Evolutionary conservation across 768 basidiomycete species (phyloP), one percentile per base, ranked within the genome.

Genomic region (Trichaptum fuscoviolaceum): DNA sequence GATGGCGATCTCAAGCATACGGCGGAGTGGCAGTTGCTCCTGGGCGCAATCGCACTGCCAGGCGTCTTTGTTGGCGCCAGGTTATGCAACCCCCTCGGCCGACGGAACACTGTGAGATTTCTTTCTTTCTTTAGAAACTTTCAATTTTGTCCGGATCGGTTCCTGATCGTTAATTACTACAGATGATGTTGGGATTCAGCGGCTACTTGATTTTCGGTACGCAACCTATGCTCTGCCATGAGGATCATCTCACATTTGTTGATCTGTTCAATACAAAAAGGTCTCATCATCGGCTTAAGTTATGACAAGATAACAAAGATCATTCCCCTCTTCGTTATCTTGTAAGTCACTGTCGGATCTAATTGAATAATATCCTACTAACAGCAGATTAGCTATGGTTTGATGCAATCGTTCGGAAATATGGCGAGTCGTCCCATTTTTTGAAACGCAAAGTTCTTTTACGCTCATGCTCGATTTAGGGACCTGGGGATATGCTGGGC

Each of bases 361-460:
- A 68, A 59, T n/a, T 62, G 70, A 42, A 36, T n/a, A 27, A 26
- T 35, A 52, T 18, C 65, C 63, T n/a, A n/a, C 20, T 20, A 17
- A 62, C 12, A 18, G 23, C 26, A 36, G 62, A 63, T 7, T 66
- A 87, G 86, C 69, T 91, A 89, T 73, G 90, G 87, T 1, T 76
- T 89, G 64, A 88, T 91, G 88, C 86, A 89, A 70, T 88, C 85
- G 2, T 83, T 81, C 59, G 89, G 88, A n/a, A 90, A 90, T 70
- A 62, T 90, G 77, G 86, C 84, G 71, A 52, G 77, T 71, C 23
- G 18, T 36, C 57, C 36, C 42, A 24, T 24, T 30, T 52, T 24
- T 30, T 52, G 15, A 27, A 67, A 34, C 30, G 58, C 52, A 42
- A n/a, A 57, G 63, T 12, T 12, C 6, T 12, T 52, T 52, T 52